Evolutionary conservation across 2,329 filamentous ascomycete genomes (phyloP), one percentile per base, ranked within the genome.

Genomic region (Alternaria gaisen): DNA sequence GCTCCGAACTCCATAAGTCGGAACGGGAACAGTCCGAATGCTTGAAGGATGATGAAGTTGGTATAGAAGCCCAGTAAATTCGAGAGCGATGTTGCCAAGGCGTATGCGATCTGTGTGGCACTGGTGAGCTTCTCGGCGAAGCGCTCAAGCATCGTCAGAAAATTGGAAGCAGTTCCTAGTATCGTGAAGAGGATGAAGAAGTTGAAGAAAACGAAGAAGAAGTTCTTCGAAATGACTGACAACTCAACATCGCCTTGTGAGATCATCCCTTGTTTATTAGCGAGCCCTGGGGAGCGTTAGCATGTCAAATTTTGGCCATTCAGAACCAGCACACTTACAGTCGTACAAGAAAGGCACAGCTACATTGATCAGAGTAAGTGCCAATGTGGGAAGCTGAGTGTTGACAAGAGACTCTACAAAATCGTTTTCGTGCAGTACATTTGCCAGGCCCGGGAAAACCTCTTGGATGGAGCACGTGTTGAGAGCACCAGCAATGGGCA

Each of bases 191-290:
- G 88, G 52, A 98, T 87, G 80, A 99, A 99, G 58, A 98, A 92
- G 80, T 99, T 99, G 87, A 99, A 98, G 80, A 99, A 99, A 10
- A 91, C 94, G 77, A 99, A 99, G 84, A 98, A 97, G 81, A 98
- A 99, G 79, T 98, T 99, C 82, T 99, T 99, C 55, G 93, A 97
- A 67, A 99, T 94, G 44, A 96, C 85, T 0, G 95, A 98, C 7
- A 99, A 85, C 78, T 98, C 95, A 22, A 99, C 90, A 64, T 99
- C 95, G 44, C 93, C 93, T 70, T 93, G 92, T 0, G 95, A 98
- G 53, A 97, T 92, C 89, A 96, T 96, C 50, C 95, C 95, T 81
- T 99, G 95, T 53, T 88, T 86, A 76, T 94, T 94, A 3, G 94
- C 93, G 11, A 99, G 86, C 83, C 84, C 85, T 86, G 28, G 28